Base-by-base conservation (phyloP, 495 filamentous ascomycete genomes). In the Aspergillus olivimuriae region DNA sequence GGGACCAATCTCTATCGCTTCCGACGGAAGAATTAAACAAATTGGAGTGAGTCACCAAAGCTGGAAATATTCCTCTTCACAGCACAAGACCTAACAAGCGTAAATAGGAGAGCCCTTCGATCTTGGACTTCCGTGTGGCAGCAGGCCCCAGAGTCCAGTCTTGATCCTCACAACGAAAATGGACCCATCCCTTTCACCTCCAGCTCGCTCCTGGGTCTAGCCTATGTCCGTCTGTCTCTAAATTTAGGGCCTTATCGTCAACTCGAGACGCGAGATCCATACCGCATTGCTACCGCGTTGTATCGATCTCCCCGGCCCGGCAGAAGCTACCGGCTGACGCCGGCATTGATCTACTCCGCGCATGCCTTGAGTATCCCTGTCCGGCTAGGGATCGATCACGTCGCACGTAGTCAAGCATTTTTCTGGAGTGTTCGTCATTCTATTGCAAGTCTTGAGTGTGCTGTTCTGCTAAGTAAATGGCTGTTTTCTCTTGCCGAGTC, bases 361-460 rank as follows among this genome's bases (percentile, higher is more conserved):
- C 57, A 69, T 35, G 62, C 62, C 4, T 51, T 69, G n/a, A 64
- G 63, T 17, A 65, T 69, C 7, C 66, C 66, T 4, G 64, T 69
- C 1, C 53, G 62, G 4, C 36, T 69, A 10, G 66, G 66, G 0
- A 61, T 76, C 7, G 60, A 67, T 16, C 65, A 68, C 16, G 68
- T 74, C 36, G 71, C 70, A 6, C 62, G 56, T 26, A 69, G 61
- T 12, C 65, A 73, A 43, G 68, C 68, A 3, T 68, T 73, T 23
- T 69, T 72, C 34, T 76, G 71, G 73, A 68, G 66, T 32, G 66
- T 73, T 9, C 62, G 67, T 16, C 70, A 75, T 48, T 72, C 70
- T 0, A 55, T 74, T 12, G 68, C 64, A 6, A 70, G 65, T 40
- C 54, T 74, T 9, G 71, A 76, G 48, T 76, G 69, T 39, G 73